These are phyloP conservation scores for Blastobotrys terrestris DNA, from an alignment of 805 yeast species.

Conservation along the genomic window DNA sequence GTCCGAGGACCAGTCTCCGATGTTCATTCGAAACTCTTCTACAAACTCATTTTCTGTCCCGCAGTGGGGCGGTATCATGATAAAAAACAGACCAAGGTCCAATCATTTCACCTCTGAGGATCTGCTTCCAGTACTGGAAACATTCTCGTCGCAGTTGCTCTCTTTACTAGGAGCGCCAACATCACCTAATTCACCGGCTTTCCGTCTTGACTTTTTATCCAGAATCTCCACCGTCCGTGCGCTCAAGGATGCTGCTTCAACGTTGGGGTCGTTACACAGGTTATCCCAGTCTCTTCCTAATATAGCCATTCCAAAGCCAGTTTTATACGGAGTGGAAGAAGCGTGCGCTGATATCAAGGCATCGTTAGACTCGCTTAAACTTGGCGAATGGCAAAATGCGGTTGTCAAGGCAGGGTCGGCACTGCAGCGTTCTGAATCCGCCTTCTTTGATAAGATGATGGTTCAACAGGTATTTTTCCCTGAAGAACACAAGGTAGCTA, in stretches of 20 bases:
- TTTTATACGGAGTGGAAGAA: conserved; percentile 48
- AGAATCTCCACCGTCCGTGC: conserved; percentile 55
- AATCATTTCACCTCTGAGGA: conserved; percentile 33
- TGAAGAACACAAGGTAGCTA: conserved; percentile 91
- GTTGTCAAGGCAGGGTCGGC: conserved; percentile 46
- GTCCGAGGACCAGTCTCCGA: conserved; percentile 40
- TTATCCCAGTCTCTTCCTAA: conserved; percentile 62
- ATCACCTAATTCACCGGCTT: conserved; percentile 50
- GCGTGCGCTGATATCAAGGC: conserved; percentile 41
- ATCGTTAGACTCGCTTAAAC: conserved; percentile 32
- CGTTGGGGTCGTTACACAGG: conserved; percentile 64
- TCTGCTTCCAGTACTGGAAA: conserved; percentile 53
- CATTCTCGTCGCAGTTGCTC: conserved; percentile 69
- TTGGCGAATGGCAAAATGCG: conserved; percentile 35
- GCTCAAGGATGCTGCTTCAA: conserved; percentile 55
- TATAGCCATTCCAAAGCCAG: conserved; percentile 77
- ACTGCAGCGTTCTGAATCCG: conserved; percentile 54
- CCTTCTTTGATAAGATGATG: conserved; percentile 93
- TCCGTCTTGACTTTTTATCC: conserved; percentile 60
- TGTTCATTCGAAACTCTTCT: conserved; percentile 39
- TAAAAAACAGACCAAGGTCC: conserved; percentile 37
- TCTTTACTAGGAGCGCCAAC: conserved; percentile 64
- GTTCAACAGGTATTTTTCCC: conserved; percentile 93
- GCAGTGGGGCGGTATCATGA: conserved; percentile 80
- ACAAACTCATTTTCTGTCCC: conserved; percentile 70